Percentiles rank a stretch among this genome's conserved stretches.
Conservation (phyloP, 306 rosid genomes). For the Biancaea sappan region DNA sequence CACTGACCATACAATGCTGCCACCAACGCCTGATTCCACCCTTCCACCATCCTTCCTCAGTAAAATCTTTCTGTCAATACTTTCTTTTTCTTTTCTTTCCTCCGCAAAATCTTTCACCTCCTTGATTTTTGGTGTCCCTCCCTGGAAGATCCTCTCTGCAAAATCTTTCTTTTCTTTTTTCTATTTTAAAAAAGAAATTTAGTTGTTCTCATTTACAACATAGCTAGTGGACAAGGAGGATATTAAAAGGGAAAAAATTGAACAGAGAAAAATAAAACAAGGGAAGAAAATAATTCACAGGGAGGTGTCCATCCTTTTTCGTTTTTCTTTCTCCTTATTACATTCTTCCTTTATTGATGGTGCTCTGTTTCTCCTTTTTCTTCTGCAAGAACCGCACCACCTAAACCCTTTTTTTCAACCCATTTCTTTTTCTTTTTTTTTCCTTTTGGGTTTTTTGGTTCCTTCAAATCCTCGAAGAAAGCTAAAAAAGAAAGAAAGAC, state of each 20-base stretch:
- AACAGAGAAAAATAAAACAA: background rate
- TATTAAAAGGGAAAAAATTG: background rate
- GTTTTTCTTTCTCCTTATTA: slow-evolving; percentile 38
- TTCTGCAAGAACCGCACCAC: slow-evolving; percentile 55
- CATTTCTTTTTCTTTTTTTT: slow-evolving; percentile 43
- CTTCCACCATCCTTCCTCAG: background rate
- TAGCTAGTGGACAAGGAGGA: slow-evolving; percentile 3
- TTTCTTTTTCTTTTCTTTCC: slow-evolving; percentile 5
- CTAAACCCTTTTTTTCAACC: slow-evolving; percentile 68
- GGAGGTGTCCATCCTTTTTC: slow-evolving; percentile 43
- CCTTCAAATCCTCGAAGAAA: slow-evolving; percentile 59
- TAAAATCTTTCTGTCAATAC: slow-evolving; percentile 14
- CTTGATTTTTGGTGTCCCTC: slow-evolving; percentile 31
- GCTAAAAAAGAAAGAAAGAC: slow-evolving; percentile 21
- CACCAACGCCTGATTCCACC: background rate
- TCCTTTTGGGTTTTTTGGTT: slow-evolving; percentile 25
- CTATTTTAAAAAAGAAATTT: background rate
- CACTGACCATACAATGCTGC: background rate
- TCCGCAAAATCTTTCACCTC: slow-evolving; percentile 37
- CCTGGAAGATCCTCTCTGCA: slow-evolving; percentile 23
- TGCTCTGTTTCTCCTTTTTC: slow-evolving; percentile 65
- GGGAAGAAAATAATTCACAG: slow-evolving; percentile 27
- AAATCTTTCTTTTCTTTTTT: background rate
- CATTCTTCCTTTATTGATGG: slow-evolving; percentile 60
- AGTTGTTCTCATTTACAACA: background rate